Conservation (phyloP, 2,329 filamentous ascomycete genomes). For the Aureobasidium melanogenum region DNA sequence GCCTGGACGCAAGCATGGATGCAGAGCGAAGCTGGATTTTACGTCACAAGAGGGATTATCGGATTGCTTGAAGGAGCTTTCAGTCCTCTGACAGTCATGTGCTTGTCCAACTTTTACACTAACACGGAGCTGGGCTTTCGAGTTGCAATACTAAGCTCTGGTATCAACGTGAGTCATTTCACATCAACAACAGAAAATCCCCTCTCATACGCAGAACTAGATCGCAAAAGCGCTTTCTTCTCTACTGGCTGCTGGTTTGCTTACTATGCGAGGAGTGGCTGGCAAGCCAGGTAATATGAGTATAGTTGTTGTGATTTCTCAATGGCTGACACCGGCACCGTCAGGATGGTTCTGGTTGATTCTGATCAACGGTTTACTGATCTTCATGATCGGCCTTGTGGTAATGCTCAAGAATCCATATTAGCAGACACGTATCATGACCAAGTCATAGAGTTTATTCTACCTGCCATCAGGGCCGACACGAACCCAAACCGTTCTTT, state of each 20-base stretch:
- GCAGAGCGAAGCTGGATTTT: conserved; percentile 7
- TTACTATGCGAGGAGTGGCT: conserved; percentile 13
- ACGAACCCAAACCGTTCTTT: conserved; percentile 20
- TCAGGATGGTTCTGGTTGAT: conserved; percentile 16
- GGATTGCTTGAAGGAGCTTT: conserved; percentile 14
- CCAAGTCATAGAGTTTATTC: conserved; percentile 17
- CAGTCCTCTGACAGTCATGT: conserved; percentile 12
- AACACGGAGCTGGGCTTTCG: conserved; percentile 12
- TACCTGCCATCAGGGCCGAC: conserved; percentile 23
- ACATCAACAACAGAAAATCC: background rate
- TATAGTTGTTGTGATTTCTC: background rate
- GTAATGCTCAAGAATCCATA: background rate
- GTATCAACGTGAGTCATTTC: conserved; percentile 7
- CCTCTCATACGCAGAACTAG: background rate
- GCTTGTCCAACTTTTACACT: conserved; percentile 14
- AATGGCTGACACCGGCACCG: background rate
- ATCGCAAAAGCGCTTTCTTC: conserved; percentile 12
- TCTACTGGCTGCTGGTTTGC: conserved; percentile 13
- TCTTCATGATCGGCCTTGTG: conserved; percentile 12
- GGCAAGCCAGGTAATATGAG: conserved; percentile 10
- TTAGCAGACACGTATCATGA: background rate
- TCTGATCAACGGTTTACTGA: conserved; percentile 13
- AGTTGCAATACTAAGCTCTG: conserved; percentile 8
- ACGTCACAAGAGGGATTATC: conserved; percentile 6
- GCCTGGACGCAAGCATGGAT: conserved; percentile 13